These are phyloP conservation scores for Bipolaris cookei DNA, from an alignment of 2,329 filamentous ascomycete species.

Conservation along the genomic window DNA sequence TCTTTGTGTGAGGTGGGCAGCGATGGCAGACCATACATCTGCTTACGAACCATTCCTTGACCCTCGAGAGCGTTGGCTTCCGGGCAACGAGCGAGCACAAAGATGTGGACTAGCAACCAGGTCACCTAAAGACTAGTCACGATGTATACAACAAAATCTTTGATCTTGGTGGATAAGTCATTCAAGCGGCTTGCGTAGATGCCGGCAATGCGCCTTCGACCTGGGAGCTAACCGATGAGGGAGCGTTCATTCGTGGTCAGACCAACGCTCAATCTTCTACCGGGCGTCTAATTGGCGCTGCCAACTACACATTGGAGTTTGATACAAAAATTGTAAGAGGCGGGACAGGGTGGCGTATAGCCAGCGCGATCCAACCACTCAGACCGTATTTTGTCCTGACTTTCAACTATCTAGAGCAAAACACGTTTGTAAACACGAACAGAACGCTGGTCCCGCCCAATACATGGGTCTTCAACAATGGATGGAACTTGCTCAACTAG, in stretches of 20 bases:
- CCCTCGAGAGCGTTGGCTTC: slow-evolving; percentile 44
- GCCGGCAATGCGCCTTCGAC: slow-evolving; percentile 45
- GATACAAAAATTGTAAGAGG: not conserved
- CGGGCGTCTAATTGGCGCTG: not conserved
- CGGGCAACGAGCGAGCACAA: slow-evolving; percentile 24
- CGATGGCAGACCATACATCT: slow-evolving; percentile 51
- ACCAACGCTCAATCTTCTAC: slow-evolving; percentile 23
- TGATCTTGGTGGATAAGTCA: slow-evolving; percentile 47
- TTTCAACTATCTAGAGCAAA: not conserved
- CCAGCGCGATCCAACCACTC: not conserved
- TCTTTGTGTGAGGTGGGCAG: slow-evolving; percentile 52
- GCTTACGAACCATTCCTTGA: slow-evolving; percentile 44
- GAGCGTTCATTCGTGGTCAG: slow-evolving; percentile 47
- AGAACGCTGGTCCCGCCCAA: not conserved
- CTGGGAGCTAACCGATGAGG: slow-evolving; percentile 42
- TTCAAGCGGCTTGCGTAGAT: slow-evolving; percentile 48
- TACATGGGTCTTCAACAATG: not conserved
- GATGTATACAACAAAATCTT: slow-evolving; percentile 47
- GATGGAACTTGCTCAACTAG: slow-evolving; percentile 4
- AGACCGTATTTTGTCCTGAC: slow-evolving; percentile 7
- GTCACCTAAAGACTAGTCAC: not conserved
- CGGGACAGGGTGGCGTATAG: not conserved
- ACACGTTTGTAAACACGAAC: slow-evolving; percentile 3
- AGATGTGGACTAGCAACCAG: not conserved
- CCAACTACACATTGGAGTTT: slow-evolving; percentile 3